phyloP scores from a whole-genome alignment of 1,284 basidiomycete genomes.

The Acaromyces ingoldii region DNA sequence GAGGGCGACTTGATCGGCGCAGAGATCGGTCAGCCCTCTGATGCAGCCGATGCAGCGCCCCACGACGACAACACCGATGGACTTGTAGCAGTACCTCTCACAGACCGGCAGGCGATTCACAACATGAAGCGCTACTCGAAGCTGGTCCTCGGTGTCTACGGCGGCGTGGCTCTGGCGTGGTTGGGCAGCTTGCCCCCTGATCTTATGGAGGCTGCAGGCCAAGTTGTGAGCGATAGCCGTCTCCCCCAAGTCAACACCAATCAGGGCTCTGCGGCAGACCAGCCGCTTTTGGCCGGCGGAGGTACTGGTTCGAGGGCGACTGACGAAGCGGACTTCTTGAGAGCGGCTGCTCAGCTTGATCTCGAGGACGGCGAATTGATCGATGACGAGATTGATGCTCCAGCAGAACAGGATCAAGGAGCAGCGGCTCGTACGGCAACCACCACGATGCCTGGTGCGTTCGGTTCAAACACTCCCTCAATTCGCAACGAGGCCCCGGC shows the following conservation, averaged over 20 bases:
- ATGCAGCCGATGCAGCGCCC: background rate
- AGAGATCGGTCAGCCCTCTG: slow-evolving; percentile 25
- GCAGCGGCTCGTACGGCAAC: background rate
- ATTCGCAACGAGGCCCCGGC: background rate
- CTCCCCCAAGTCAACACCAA: background rate
- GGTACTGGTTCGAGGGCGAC: background rate
- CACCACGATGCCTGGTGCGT: background rate
- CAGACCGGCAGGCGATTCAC: slow-evolving; percentile 26
- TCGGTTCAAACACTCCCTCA: background rate
- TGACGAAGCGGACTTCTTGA: slow-evolving; percentile 33
- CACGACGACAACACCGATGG: slow-evolving; percentile 9
- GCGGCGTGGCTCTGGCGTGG: slow-evolving; percentile 37
- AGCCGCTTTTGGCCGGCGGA: no score
- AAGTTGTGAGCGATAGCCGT: background rate
- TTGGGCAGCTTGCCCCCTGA: slow-evolving; percentile 26
- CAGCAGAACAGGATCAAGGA: background rate
- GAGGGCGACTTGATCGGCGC: slow-evolving; percentile 39
- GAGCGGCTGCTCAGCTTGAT: slow-evolving; percentile 30
- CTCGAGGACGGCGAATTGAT: slow-evolving; percentile 25
- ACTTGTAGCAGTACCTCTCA: slow-evolving; percentile 16
- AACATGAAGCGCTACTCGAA: slow-evolving; percentile 35
- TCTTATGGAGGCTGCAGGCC: slow-evolving; percentile 1
- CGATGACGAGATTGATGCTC: slow-evolving; percentile 4
- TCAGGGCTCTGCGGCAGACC: background rate
- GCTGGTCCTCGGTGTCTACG: slow-evolving; percentile 41